A percentile compares a stretch with the other conserved stretches of the same genome.
Evolutionary conservation across 1,284 basidiomycete genomes (phyloP).

Genomic region (Cryptococcus sp.): DNA sequence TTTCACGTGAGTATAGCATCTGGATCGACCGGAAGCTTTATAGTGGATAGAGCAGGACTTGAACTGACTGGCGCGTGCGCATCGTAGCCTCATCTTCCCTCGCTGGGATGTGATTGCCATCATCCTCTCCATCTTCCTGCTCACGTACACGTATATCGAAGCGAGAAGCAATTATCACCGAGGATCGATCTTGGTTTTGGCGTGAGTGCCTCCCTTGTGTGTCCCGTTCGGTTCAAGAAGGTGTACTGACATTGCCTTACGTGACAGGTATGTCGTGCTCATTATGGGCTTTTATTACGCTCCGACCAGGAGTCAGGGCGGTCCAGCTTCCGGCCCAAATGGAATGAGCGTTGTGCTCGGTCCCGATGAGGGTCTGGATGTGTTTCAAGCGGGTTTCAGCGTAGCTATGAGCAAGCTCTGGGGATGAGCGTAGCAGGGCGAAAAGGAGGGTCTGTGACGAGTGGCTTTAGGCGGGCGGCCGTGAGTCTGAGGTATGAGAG

Average conservation of each 20-base stretch:
- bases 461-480: background rate
- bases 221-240: background rate
- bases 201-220: conserved; percentile 57
- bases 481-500: background rate
- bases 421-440: conserved; percentile 1
- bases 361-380: conserved; percentile 4
- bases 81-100: conserved; percentile 86
- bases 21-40: background rate
- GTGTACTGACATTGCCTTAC: background rate
- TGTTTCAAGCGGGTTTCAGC: background rate
- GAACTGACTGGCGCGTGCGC: background rate
- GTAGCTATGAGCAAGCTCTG: conserved; percentile 17
- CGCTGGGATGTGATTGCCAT: conserved; percentile 97
- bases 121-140: conserved; percentile 89
- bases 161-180: conserved; percentile 96
- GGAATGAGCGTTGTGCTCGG: conserved; percentile 5
- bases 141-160: conserved; percentile 99
- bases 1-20: conserved; percentile 69
- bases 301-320: conserved; percentile 42
- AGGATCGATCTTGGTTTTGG: conserved; percentile 86
- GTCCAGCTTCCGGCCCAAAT: background rate
- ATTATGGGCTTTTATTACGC: conserved; percentile 78
- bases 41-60: background rate
- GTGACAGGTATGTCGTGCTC: conserved; percentile 71
- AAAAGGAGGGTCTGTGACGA: background rate